A percentile compares a stretch with the other conserved stretches of the same genome.
These are phyloP conservation scores for Stachybotrys chlorohalonatus DNA, from an alignment of 2,329 filamentous ascomycete genomes.

Conservation along the genomic window DNA sequence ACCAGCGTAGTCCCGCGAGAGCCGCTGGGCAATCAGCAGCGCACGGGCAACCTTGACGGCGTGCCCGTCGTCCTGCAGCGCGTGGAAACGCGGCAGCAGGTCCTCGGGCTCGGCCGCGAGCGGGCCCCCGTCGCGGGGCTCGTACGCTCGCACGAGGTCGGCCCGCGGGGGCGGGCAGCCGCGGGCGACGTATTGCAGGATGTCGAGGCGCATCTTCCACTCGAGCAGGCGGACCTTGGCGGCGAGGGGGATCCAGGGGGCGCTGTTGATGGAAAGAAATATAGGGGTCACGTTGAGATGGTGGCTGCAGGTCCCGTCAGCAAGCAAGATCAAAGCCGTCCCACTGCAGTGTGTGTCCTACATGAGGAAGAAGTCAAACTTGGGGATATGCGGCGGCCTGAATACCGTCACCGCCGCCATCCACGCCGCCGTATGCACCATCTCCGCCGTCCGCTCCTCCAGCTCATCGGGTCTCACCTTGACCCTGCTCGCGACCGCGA, in stretches of 20 bases:
- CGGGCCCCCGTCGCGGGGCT: conserved; percentile 36
- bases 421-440: conserved; percentile 56
- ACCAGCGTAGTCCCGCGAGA: conserved; percentile 34
- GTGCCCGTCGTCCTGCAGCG: conserved; percentile 67
- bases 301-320: conserved; percentile 45
- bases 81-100: conserved; percentile 37
- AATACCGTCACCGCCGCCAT: conserved; percentile 48
- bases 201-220: conserved; percentile 70
- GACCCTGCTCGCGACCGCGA: conserved; percentile 51
- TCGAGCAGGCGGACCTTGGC: conserved; percentile 65
- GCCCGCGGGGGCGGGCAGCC: conserved; percentile 50
- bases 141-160: conserved; percentile 52
- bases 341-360: conserved; percentile 16
- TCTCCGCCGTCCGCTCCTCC: conserved; percentile 44
- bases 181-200: conserved; percentile 65
- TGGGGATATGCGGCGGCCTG: conserved; percentile 53
- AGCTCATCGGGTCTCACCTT: conserved; percentile 47
- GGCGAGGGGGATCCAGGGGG: conserved; percentile 48
- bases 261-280: conserved; percentile 58
- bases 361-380: conserved; percentile 74
- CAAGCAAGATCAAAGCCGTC: background rate
- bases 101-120: conserved; percentile 33
- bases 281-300: conserved; percentile 63
- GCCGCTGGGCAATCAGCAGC: conserved; percentile 51
- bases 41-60: conserved; percentile 66